phyloP scores from a whole-genome alignment of 225 moss, liverwort and hornwort species.

The Sphagnum tenellum region DNA sequence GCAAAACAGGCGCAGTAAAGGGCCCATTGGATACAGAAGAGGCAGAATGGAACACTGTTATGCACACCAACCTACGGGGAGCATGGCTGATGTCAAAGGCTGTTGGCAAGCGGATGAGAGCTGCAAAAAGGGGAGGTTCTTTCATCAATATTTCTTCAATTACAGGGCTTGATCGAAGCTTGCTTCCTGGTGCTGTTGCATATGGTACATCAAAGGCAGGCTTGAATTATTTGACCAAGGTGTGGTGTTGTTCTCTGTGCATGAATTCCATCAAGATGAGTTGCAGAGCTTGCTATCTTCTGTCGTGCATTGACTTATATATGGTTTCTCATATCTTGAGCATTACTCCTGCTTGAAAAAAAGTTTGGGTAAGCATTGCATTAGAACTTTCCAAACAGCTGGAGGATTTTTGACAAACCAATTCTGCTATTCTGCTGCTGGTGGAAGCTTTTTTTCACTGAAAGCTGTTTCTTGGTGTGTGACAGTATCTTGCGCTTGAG shows the following conservation, averaged over 20 bases:
- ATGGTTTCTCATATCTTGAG: no score
- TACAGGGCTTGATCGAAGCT: slow-evolving; percentile 42
- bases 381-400: no score
- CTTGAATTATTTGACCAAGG: slow-evolving; percentile 59
- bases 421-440: no score
- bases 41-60: slow-evolving; percentile 49
- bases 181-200: slow-evolving; percentile 42
- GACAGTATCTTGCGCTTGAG: slow-evolving; percentile 58
- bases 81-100: slow-evolving; percentile 76
- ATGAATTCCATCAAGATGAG: no score
- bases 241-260: slow-evolving; percentile 1
- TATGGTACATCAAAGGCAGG: slow-evolving; percentile 63
- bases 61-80: slow-evolving; percentile 66
- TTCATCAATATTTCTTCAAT: slow-evolving; percentile 72
- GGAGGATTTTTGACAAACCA: no score
- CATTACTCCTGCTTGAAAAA: no score
- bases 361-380: no score
- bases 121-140: slow-evolving; percentile 47
- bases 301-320: no score
- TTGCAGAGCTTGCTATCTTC: no score
- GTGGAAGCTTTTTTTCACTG: no score
- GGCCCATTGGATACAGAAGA: slow-evolving; percentile 44
- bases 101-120: slow-evolving; percentile 55
- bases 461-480: no score
- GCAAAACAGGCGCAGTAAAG: slow-evolving; percentile 36